Evolutionary conservation across 106 monocot species (phyloP).

Genomic region (Amphibolis antarctica): DNA sequence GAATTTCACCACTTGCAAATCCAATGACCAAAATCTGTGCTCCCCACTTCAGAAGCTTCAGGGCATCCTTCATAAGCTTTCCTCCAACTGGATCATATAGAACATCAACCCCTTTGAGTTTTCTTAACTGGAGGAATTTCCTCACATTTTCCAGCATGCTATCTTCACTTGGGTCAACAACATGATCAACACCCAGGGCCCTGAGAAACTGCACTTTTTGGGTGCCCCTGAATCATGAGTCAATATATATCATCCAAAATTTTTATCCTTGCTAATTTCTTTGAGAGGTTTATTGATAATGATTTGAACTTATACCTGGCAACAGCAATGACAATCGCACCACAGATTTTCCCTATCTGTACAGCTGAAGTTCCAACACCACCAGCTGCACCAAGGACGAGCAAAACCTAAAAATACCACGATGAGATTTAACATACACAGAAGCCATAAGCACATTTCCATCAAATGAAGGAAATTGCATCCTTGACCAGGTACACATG

Average conservation of each 20-base stretch:
- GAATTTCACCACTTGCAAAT: constrained; percentile 97
- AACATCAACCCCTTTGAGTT: constrained; percentile 86
- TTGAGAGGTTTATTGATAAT: background rate
- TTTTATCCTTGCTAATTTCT: background rate
- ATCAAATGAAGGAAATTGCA: background rate
- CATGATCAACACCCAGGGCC: constrained; percentile 79
- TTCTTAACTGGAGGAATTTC: constrained; percentile 52
- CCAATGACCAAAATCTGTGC: constrained; percentile 93
- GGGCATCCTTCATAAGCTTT: constrained; percentile 60
- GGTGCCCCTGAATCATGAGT: constrained; percentile 41
- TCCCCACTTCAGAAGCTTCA: constrained; percentile 96
- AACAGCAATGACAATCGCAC: constrained; percentile 88
- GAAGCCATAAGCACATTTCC: background rate
- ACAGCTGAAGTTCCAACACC: constrained; percentile 94
- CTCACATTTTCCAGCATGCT: constrained; percentile 65
- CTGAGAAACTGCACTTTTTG: constrained; percentile 64
- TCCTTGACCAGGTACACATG: background rate
- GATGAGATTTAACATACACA: background rate
- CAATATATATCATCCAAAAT: background rate
- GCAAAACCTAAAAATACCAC: constrained; percentile 57
- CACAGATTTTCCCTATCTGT: constrained; percentile 93
- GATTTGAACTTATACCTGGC: constrained; percentile 48
- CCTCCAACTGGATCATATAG: constrained; percentile 98
- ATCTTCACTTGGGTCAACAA: constrained; percentile 50
- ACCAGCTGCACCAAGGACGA: constrained; percentile 98